Percentiles rank a stretch among this genome's conserved stretches.
phyloP scores from a whole-genome alignment of 345 rosid genomes.

The Corymbia maculata region DNA sequence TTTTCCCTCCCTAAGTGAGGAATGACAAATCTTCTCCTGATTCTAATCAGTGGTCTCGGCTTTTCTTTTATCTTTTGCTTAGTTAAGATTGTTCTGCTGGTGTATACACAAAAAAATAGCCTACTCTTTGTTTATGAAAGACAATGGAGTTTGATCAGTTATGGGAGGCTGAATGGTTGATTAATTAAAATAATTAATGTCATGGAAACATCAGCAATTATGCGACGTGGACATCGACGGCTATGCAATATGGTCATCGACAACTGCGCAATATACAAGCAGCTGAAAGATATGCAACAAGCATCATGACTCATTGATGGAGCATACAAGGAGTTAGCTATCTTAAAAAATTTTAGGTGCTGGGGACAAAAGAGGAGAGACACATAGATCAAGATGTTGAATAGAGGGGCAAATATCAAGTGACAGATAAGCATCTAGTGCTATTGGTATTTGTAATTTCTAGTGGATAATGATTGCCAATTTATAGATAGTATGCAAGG shows the following conservation, averaged over 20 bases:
- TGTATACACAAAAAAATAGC: background rate
- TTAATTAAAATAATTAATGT: background rate
- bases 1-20: background rate
- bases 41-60: background rate
- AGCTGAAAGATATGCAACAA: background rate
- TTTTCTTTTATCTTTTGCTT: background rate
- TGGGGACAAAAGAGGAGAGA: background rate
- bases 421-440: too few relatives aligned
- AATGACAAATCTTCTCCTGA: background rate
- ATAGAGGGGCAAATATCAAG: background rate
- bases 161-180: background rate
- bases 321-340: background rate
- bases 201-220: background rate
- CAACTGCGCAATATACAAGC: background rate
- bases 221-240: rapidly evolving
- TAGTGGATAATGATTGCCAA: background rate
- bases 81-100: background rate
- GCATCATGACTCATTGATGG: background rate
- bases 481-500: background rate
- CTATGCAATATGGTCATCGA: background rate
- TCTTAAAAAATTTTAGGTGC: background rate
- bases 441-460: background rate
- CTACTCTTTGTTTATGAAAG: background rate
- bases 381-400: background rate
- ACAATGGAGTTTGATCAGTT: background rate